Percentiles rank a stretch among this genome's conserved stretches.
Conservation (phyloP, 2,329 filamentous ascomycete genomes). For the Ophiosphaerella korrae region DNA sequence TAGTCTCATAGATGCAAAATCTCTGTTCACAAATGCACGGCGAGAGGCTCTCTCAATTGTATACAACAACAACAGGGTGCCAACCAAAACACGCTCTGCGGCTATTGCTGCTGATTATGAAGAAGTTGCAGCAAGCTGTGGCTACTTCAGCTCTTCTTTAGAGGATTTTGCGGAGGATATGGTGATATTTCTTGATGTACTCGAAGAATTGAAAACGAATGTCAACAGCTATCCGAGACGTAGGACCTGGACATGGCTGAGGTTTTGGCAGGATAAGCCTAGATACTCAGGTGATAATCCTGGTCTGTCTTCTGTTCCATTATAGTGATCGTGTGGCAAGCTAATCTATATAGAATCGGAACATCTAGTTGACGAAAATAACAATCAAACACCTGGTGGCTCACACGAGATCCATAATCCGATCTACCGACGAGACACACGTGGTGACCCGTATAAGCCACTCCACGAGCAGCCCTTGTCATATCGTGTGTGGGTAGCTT, state of each 20-base stretch:
- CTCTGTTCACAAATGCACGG: constrained; percentile 77
- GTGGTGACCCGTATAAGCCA: constrained; percentile 35
- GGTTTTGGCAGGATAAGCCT: constrained; percentile 66
- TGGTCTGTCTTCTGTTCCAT: constrained; percentile 13
- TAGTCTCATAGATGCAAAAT: constrained; percentile 80
- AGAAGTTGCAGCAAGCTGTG: constrained; percentile 96
- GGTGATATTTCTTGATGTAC: constrained; percentile 76
- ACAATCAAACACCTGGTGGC: constrained; percentile 33
- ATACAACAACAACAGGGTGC: constrained; percentile 77
- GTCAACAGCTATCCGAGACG: constrained; percentile 64
- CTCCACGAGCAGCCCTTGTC: constrained; percentile 40
- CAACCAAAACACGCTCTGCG: constrained; percentile 69
- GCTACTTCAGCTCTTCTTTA: constrained; percentile 92
- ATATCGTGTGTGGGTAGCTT: constrained; percentile 60
- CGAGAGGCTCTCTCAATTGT: constrained; percentile 76
- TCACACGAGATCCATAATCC: constrained; percentile 45
- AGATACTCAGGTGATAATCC: constrained; percentile 19
- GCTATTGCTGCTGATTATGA: constrained; percentile 91
- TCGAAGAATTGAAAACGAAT: constrained; percentile 83
- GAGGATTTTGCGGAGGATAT: constrained; percentile 91
- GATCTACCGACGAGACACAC: constrained; percentile 35
- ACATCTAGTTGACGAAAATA: constrained; percentile 29
- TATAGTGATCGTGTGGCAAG: not conserved
- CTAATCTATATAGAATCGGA: constrained; percentile 21
- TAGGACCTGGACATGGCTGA: constrained; percentile 83